These are phyloP conservation scores for Calonectria pauciramosa DNA, from an alignment of 2,329 filamentous ascomycete genomes.

Conservation along the genomic window DNA sequence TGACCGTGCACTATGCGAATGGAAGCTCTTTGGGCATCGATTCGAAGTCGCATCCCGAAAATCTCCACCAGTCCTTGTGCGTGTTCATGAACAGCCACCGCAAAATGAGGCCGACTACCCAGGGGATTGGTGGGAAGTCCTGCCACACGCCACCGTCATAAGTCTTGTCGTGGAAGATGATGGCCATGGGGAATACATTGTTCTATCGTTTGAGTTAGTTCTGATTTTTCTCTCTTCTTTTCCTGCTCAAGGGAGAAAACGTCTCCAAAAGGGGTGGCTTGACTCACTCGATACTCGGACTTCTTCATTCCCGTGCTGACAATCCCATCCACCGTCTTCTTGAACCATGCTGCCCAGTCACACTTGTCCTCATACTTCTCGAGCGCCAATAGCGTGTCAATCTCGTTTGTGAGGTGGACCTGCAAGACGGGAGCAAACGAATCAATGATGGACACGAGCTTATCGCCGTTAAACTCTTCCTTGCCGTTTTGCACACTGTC, in stretches of 20 bases:
- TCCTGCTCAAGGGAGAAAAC: not conserved
- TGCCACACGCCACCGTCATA: conserved; percentile 45
- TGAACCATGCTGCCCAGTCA: conserved; percentile 51
- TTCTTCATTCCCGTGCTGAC: conserved; percentile 32
- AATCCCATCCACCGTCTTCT: conserved; percentile 33
- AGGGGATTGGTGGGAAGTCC: conserved; percentile 46
- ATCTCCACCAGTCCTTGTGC: conserved; percentile 54
- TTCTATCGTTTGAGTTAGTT: conserved; percentile 26
- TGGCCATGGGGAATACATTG: conserved; percentile 39
- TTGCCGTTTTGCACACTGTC: conserved; percentile 43
- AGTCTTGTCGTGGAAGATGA: conserved; percentile 46
- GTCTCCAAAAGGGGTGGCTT: not conserved
- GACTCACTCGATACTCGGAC: conserved; percentile 33
- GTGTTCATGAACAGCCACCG: conserved; percentile 51
- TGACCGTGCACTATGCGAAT: conserved; percentile 45
- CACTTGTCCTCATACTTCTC: conserved; percentile 50
- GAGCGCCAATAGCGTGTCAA: conserved; percentile 52
- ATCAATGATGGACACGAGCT: conserved; percentile 37
- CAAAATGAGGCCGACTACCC: conserved; percentile 46
- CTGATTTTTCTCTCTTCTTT: not conserved
- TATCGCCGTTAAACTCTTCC: conserved; percentile 49
- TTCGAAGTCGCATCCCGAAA: conserved; percentile 48
- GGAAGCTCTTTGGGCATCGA: conserved; percentile 51
- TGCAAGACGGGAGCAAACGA: conserved; percentile 50
- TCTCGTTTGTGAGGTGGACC: conserved; percentile 56